phyloP scores from a whole-genome alignment of 495 filamentous ascomycete genomes.

The Sporormia fimetaria region DNA sequence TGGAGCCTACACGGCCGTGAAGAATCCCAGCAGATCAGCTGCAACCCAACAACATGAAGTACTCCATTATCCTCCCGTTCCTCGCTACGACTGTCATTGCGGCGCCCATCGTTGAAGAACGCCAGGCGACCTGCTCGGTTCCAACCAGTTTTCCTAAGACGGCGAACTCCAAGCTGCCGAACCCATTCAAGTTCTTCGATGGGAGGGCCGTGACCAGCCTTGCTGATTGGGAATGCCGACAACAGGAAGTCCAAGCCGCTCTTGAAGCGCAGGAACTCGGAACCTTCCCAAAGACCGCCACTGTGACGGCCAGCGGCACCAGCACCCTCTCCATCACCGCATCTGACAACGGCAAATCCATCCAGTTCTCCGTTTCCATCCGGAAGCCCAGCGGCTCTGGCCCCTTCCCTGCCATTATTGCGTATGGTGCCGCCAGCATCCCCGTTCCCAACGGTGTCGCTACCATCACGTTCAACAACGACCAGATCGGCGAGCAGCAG shows the following conservation, averaged over 20 bases:
- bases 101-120: slow-evolving; percentile 16
- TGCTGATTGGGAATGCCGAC: slow-evolving; percentile 41
- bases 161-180: slow-evolving; percentile 32
- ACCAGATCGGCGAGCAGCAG: slow-evolving; percentile 17
- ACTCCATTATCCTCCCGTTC: slow-evolving; percentile 20
- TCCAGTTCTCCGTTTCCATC: slow-evolving; percentile 20
- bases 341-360: slow-evolving; percentile 18
- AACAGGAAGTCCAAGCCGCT: slow-evolving; percentile 40
- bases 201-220: slow-evolving; percentile 38
- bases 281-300: slow-evolving; percentile 33
- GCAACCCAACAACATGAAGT: slow-evolving; percentile 17
- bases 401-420: slow-evolving; percentile 39
- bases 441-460: slow-evolving; percentile 35
- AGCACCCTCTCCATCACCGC: slow-evolving; percentile 12
- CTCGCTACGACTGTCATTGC: slow-evolving; percentile 21
- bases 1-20: neutral
- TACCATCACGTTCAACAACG: slow-evolving; percentile 34
- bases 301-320: slow-evolving; percentile 30
- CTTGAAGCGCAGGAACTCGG: slow-evolving; percentile 45
- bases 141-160: slow-evolving; percentile 14
- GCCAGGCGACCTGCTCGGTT: slow-evolving; percentile 16
- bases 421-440: slow-evolving; percentile 32
- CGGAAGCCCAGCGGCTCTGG: slow-evolving; percentile 21
- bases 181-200: slow-evolving; percentile 41
- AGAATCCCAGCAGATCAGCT: neutral